phyloP scores from a whole-genome alignment of 441 rosid species.

The Euphorbia schlechtendalii region DNA sequence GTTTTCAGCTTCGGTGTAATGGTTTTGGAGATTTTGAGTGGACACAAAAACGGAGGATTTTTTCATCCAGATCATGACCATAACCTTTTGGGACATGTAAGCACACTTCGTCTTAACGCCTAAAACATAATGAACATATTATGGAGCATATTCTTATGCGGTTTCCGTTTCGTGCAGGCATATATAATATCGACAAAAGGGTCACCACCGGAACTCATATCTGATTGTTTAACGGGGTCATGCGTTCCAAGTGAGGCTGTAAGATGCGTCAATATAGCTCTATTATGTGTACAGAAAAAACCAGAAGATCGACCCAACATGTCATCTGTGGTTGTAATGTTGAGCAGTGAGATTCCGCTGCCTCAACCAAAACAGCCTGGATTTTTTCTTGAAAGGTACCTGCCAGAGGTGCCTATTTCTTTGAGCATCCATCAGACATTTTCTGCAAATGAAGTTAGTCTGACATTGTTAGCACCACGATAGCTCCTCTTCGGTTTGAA shows the following conservation, averaged over 20 bases:
- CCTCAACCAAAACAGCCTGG: no score
- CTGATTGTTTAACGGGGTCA: not conserved
- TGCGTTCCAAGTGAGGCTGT: slow-evolving; percentile 3
- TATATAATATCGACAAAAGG: no score
- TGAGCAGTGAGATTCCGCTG: not conserved
- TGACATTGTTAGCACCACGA: not conserved
- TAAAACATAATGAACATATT: not conserved
- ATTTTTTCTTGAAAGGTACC: not conserved
- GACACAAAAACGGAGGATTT: slow-evolving; percentile 21
- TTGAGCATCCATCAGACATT: not conserved
- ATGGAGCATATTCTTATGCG: not conserved
- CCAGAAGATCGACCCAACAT: slow-evolving; percentile 13
- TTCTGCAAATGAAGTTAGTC: not conserved
- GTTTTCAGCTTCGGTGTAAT: slow-evolving; percentile 20
- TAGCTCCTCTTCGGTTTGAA: not conserved
- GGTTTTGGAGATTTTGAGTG: slow-evolving; percentile 17
- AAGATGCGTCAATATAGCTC: slow-evolving; percentile 22
- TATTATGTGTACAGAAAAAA: slow-evolving; percentile 2
- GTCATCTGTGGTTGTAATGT: slow-evolving; percentile 11
- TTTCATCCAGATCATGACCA: slow-evolving; percentile 9
- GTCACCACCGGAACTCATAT: slow-evolving; percentile 4
- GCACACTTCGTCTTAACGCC: not conserved
- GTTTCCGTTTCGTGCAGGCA: not conserved
- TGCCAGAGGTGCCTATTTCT: not conserved
- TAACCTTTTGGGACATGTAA: slow-evolving; percentile 19